Evolutionary conservation across 495 filamentous ascomycete genomes (phyloP).

Genomic region (Aspergillus haitiensis): DNA sequence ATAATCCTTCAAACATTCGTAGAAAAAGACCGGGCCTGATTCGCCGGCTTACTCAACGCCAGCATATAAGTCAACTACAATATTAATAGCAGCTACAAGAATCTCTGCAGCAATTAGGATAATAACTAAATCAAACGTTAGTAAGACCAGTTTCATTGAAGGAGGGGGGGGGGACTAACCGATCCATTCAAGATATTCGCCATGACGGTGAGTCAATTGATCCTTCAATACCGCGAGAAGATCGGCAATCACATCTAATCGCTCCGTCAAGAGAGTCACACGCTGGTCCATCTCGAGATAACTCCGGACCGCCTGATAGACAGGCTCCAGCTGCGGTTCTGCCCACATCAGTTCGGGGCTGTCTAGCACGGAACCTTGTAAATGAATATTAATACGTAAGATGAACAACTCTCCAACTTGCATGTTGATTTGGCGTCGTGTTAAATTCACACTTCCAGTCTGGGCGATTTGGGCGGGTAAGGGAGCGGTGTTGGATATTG

Average conservation of each 20-base stretch:
- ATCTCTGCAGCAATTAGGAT: conserved; percentile 96
- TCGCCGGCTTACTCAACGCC: conserved; percentile 60
- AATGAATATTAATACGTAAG: conserved; percentile 92
- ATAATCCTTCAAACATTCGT: background rate
- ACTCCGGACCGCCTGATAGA: conserved; percentile 90
- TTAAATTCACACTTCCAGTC: conserved; percentile 86
- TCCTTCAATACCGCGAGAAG: conserved; percentile 92
- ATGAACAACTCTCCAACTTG: conserved; percentile 98
- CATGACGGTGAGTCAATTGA: conserved; percentile 93
- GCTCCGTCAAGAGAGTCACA: conserved; percentile 84
- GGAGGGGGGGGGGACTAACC: conserved; percentile 52
- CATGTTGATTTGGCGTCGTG: conserved; percentile 89
- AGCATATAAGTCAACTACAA: conserved; percentile 90
- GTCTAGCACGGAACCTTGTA: conserved; percentile 96
- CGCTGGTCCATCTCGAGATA: conserved; percentile 98
- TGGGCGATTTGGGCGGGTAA: conserved; percentile 86
- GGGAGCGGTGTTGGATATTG: conserved; percentile 84
- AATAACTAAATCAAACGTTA: conserved; percentile 61
- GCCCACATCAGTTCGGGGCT: conserved; percentile 98
- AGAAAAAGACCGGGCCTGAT: background rate
- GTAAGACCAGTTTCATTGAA: conserved; percentile 1
- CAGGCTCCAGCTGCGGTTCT: conserved; percentile 91
- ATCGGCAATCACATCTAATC: conserved; percentile 91
- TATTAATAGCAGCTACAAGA: conserved; percentile 90
- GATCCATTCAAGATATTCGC: conserved; percentile 95